phyloP scores from a whole-genome alignment of 1,284 basidiomycete genomes.

The Ganoderma resinaceum region DNA sequence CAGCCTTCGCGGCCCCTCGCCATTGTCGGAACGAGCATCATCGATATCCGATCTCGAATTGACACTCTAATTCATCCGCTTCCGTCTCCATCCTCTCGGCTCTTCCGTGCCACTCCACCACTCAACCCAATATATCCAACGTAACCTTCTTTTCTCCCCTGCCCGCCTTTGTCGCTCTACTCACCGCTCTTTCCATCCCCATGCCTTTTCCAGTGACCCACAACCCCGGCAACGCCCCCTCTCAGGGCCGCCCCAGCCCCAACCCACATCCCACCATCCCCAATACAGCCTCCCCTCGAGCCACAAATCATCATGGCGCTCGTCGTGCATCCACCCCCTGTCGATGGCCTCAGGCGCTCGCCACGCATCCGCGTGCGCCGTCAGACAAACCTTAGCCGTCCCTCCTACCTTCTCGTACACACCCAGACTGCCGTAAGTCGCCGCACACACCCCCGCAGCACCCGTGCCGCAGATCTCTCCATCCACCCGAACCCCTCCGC shows the following conservation, averaged over 20 bases:
- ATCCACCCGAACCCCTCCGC: neutral
- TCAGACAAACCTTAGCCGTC: constrained; percentile 15
- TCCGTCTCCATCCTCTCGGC: constrained; percentile 24
- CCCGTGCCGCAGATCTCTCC: constrained; percentile 3
- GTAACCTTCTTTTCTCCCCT: constrained; percentile 14
- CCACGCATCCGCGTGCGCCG: constrained; percentile 26
- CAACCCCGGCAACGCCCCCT: neutral
- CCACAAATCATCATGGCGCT: constrained; percentile 24
- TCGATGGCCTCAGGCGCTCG: constrained; percentile 26
- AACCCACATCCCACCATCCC: neutral
- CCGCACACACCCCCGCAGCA: constrained; percentile 9
- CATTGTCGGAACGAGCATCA: constrained; percentile 30
- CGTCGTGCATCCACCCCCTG: constrained; percentile 23
- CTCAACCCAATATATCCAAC: constrained; percentile 16
- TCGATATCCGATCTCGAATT: constrained; percentile 28
- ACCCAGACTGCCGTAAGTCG: constrained; percentile 18
- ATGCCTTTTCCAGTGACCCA: constrained; percentile 10
- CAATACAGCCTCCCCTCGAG: neutral
- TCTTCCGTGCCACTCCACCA: constrained; percentile 8
- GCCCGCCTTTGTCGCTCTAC: constrained; percentile 6
- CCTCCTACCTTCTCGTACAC: constrained; percentile 12
- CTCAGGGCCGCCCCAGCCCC: neutral
- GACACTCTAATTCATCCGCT: constrained; percentile 26
- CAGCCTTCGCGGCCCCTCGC: constrained; percentile 15
- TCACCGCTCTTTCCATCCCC: constrained; percentile 16